These are phyloP conservation scores for Paramyrothecium roridum DNA, from an alignment of 2,329 filamentous ascomycete species.

Conservation along the genomic window DNA sequence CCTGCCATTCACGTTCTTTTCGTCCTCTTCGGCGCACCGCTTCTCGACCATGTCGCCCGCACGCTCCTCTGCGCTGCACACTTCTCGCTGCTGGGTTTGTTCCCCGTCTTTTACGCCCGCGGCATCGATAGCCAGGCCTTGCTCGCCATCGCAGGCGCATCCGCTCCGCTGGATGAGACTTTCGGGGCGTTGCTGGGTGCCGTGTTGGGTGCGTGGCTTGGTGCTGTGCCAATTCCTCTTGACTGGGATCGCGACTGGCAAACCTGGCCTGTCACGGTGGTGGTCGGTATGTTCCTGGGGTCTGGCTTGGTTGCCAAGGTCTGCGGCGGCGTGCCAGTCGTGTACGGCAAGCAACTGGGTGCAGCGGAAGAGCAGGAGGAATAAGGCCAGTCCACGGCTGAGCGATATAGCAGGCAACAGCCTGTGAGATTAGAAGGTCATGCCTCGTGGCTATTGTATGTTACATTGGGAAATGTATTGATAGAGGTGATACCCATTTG, in stretches of 20 bases:
- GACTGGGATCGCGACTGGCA: slow-evolving; percentile 99
- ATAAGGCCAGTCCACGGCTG: slow-evolving; percentile 7
- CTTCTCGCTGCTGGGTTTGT: slow-evolving; percentile 72
- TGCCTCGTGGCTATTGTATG: not conserved
- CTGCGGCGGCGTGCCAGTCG: slow-evolving; percentile 42
- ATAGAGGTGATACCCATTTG: too few relatives aligned
- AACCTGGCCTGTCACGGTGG: slow-evolving; percentile 91
- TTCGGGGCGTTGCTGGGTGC: slow-evolving; percentile 81
- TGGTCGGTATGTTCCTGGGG: slow-evolving; percentile 78
- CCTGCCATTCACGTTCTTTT: slow-evolving; percentile 61
- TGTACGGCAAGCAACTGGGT: slow-evolving; percentile 42
- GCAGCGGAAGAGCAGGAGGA: slow-evolving; percentile 21
- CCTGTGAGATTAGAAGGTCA: not conserved
- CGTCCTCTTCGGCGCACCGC: slow-evolving; percentile 87
- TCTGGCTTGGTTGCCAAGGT: slow-evolving; percentile 67
- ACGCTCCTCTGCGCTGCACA: slow-evolving; percentile 81
- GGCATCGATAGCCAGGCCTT: slow-evolving; percentile 73
- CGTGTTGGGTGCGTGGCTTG: slow-evolving; percentile 82
- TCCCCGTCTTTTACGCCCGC: slow-evolving; percentile 82
- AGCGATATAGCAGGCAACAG: too few relatives aligned
- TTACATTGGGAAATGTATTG: too few relatives aligned
- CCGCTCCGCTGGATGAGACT: slow-evolving; percentile 75
- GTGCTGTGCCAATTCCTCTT: slow-evolving; percentile 89
- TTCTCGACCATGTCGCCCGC: slow-evolving; percentile 75
- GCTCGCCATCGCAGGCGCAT: slow-evolving; percentile 63